These are phyloP conservation scores for Falciphora oryzae DNA, from an alignment of 2,329 filamentous ascomycete genomes.

Conservation along the genomic window DNA sequence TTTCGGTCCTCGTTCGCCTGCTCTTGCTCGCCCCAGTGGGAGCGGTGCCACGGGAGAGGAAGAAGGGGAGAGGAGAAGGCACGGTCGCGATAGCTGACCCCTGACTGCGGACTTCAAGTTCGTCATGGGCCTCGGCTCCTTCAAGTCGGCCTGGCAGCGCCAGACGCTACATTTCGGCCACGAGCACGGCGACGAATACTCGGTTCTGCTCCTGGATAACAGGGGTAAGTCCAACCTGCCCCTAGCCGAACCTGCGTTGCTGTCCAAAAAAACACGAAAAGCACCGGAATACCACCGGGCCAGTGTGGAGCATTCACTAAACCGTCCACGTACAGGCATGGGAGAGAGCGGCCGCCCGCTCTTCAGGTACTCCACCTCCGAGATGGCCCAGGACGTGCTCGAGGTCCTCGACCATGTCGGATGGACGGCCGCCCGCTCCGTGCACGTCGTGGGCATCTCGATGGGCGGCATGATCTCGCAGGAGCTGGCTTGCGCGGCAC, in stretches of 20 bases:
- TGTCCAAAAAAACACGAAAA: too few species aligned
- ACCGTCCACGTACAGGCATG: constrained; percentile 41
- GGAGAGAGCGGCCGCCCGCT: constrained; percentile 74
- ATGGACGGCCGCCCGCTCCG: constrained; percentile 38
- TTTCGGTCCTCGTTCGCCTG: not conserved
- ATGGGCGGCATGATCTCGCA: constrained; percentile 93
- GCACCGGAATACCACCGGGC: not conserved
- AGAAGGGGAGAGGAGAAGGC: not conserved
- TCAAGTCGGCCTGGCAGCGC: constrained; percentile 68
- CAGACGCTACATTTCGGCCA: constrained; percentile 82
- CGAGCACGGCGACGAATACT: constrained; percentile 59
- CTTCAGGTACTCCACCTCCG: constrained; percentile 71
- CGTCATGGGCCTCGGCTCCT: constrained; percentile 73
- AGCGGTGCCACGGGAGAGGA: not conserved
- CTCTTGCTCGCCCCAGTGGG: not conserved
- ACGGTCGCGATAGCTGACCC: not conserved
- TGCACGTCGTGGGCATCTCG: constrained; percentile 70
- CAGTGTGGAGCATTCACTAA: not conserved
- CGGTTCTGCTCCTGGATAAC: constrained; percentile 75
- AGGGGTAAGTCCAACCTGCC: constrained; percentile 37
- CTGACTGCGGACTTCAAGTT: constrained; percentile 42
- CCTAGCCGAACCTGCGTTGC: not conserved
- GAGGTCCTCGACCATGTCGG: constrained; percentile 65
- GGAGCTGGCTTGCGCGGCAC: constrained; percentile 59
- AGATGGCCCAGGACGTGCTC: constrained; percentile 75